Evolutionary conservation across 2,329 filamentous ascomycete genomes (phyloP), one percentile per base, ranked within the genome.

Genomic region (Curvularia sp.): DNA sequence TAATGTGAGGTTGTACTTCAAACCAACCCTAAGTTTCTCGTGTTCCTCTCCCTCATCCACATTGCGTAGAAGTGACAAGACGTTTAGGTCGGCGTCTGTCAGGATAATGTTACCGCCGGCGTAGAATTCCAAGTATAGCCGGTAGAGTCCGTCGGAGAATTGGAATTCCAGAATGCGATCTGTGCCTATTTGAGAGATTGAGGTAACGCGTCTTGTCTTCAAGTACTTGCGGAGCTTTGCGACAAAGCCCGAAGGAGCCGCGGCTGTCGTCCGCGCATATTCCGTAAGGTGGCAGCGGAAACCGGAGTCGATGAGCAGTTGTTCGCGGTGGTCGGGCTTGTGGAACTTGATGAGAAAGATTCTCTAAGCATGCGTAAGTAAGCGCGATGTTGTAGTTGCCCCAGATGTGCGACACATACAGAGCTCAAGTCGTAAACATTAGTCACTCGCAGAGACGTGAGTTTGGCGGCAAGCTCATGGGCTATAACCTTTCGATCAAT

Each of bases 361-460:
- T 74, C 94, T 93, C 81, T 86, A 30, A 35, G 1, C 5, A 15
- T 12, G 5, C 1, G 12, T 55, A 9, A 55, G 55, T 85, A 57
- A 42, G 28, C 26, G n/a, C 68, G 60, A 9, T 12, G 9, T n/a
- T n/a, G 3, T 22, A 22, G 22, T 41, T 15, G 41, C 4, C 13
- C n/a, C 15, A 15, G 12, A 12, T 5, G 12, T 5, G 30, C 10
- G 9, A 31, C 22, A 54, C 80, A 33, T 79, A 86, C 84, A 65
- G 93, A 93, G 62, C 92, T 96, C 59, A 99, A 87, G 77, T 99
- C 95, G 81, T 99, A 98, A 76, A 97, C 89, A 75, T 99, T 99
- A 62, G 91, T 88, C 50, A 98, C 86, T 63, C 95, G 91, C 62
- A 98, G 84, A 58, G 87, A 87, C 58, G 89, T 86, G 53, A 99